Conservation (phyloP, 495 filamentous ascomycete genomes). For the Aspergillus indologenus region DNA sequence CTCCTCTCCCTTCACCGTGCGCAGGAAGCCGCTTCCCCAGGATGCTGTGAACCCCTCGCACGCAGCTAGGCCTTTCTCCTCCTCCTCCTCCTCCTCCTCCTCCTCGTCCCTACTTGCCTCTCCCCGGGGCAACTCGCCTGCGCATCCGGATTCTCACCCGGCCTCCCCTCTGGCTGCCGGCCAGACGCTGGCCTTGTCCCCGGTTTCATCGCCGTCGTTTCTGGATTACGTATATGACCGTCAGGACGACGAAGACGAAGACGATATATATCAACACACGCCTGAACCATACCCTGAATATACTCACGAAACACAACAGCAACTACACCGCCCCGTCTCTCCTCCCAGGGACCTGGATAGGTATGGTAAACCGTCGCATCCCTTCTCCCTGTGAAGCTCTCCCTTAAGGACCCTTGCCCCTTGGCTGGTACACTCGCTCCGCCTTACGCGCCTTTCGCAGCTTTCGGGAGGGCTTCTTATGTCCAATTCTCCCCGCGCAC, state of each 20-base stretch:
- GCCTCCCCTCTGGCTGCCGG: slow-evolving; percentile 13
- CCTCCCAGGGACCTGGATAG: slow-evolving; percentile 40
- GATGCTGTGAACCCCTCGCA: slow-evolving; percentile 30
- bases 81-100: slow-evolving; percentile 23
- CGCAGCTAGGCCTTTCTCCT: slow-evolving; percentile 23
- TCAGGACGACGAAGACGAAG: background rate
- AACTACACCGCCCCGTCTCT: slow-evolving; percentile 26
- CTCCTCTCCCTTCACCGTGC: slow-evolving; percentile 28
- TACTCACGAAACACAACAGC: background rate
- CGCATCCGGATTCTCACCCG: slow-evolving; percentile 24
- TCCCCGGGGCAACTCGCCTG: slow-evolving; percentile 26
- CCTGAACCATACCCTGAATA: background rate
- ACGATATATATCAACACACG: background rate
- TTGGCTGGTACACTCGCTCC: slow-evolving; percentile 11
- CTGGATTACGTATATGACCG: slow-evolving; percentile 26
- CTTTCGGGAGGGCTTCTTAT: slow-evolving; percentile 9
- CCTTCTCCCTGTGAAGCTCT: slow-evolving; percentile 12
- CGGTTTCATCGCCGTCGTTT: slow-evolving; percentile 19
- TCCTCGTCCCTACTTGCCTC: slow-evolving; percentile 29
- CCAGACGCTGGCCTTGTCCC: slow-evolving; percentile 13
- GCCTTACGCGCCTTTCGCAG: background rate
- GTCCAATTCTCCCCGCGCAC: slow-evolving; percentile 6
- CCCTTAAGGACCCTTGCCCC: slow-evolving; percentile 2
- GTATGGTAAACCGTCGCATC: slow-evolving; percentile 31
- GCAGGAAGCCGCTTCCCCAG: slow-evolving; percentile 40